Evolutionary conservation across 331 rosid species (phyloP).

Genomic region (Quercus phellos): DNA sequence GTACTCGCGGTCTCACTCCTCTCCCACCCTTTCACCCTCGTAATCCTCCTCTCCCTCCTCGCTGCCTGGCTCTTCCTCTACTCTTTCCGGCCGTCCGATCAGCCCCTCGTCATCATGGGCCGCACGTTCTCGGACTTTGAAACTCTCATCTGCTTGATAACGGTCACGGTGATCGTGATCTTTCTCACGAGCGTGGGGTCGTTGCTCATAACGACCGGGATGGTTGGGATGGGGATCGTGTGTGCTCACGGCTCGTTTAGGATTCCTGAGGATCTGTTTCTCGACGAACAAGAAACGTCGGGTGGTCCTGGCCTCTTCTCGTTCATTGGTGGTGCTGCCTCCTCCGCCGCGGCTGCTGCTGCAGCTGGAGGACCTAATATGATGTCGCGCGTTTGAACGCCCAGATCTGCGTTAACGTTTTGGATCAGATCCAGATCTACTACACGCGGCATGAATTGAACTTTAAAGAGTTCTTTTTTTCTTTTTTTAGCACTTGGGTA

Average conservation of each 20-base stretch:
- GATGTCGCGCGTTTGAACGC: constrained; percentile 14
- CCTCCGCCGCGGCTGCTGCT: constrained; percentile 11
- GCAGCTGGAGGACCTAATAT: constrained; percentile 1
- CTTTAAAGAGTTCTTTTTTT: too few relatives aligned
- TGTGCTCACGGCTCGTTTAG: constrained; percentile 39
- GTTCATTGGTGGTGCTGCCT: constrained; percentile 8
- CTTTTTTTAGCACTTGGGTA: background rate
- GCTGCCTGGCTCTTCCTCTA: constrained; percentile 43
- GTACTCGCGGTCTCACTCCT: constrained; percentile 33
- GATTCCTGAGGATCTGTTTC: constrained; percentile 41
- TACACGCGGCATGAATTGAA: background rate
- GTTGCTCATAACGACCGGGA: constrained; percentile 23
- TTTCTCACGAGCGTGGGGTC: constrained; percentile 35
- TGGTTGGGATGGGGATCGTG: constrained; percentile 19
- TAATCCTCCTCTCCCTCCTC: constrained; percentile 25
- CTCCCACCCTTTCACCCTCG: constrained; percentile 36
- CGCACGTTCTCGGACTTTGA: constrained; percentile 18
- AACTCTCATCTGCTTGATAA: constrained; percentile 15
- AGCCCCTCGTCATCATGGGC: constrained; percentile 26
- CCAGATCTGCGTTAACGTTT: too few relatives aligned
- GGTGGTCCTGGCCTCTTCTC: constrained; percentile 21
- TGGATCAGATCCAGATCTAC: background rate
- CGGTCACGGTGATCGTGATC: constrained; percentile 24
- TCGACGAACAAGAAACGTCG: constrained; percentile 27
- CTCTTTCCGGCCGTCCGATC: constrained; percentile 34